Base-by-base conservation (phyloP, 2,329 filamentous ascomycete genomes). In the Tolypocladium capitatum region DNA sequence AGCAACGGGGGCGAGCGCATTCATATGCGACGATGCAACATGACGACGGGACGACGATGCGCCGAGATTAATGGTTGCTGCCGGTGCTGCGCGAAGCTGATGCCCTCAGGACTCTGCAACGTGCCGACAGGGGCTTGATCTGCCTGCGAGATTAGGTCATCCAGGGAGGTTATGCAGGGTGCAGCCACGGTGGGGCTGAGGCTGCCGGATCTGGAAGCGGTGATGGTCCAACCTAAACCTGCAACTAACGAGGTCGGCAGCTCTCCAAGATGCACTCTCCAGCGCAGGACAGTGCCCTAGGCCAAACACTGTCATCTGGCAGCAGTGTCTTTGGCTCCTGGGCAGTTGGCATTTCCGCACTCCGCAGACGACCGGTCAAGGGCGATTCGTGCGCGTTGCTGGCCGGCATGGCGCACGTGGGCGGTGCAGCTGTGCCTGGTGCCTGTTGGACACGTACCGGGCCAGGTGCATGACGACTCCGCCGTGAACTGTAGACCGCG, bases 1-100 rank as follows among this genome's bases (percentile, higher is more conserved):
- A 59, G 58, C 56, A 47, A 55, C 53, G 48, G 57, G 53, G 50
- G 52, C 48, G 42, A 67, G 59, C 55, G 63, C 61, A 51, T 52
- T 58, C 55, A 63, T 54, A 52, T 48, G 49, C 51, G 48, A 47
- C 40, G 45, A 47, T 46, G 45, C 51, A 47, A 51, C 62, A 65
- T 66, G 45, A 55, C 55, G 51, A 42, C 38, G 33, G 20, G 44
- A 50, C 45, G 49, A 49, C 48, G 46, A 47, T 49, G 51, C 51
- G 48, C 55, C 48, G 35, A 21, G 31, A 20, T 42, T 4, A 30
- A 42, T 30, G 16, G 38, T n/a, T 42, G 24, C 13, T 31, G 42
- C n/a, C 21, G 42, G 16, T 34, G 34, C 8, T 14, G 44, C 20
- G 24, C 35, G n/a, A n/a, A n/a, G n/a, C n/a, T n/a, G n/a, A n/a